Evolutionary conservation across 2,329 filamentous ascomycete genomes (phyloP).

Genomic region (Aspergillus fumigatus): DNA sequence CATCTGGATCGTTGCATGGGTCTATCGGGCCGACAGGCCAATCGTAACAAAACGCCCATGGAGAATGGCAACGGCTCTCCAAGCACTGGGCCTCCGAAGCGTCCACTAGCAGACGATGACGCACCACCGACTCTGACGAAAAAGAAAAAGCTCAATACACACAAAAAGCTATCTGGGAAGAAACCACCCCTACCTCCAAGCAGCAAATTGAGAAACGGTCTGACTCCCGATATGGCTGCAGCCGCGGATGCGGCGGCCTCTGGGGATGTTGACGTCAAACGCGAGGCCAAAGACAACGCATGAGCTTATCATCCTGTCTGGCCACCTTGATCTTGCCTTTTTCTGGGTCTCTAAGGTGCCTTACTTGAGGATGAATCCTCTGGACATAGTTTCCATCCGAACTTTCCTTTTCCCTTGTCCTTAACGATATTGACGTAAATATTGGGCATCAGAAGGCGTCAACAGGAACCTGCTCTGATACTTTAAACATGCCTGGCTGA

Average conservation of each 20-base stretch:
- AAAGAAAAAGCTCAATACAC: slow-evolving; percentile 45
- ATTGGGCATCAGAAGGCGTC: slow-evolving; percentile 24
- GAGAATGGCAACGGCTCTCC: slow-evolving; percentile 40
- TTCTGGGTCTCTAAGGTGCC: slow-evolving; percentile 5
- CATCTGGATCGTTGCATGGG: slow-evolving; percentile 60
- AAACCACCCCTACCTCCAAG: slow-evolving; percentile 32
- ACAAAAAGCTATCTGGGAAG: slow-evolving; percentile 33
- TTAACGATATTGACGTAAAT: slow-evolving; percentile 25
- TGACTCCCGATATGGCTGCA: slow-evolving; percentile 31
- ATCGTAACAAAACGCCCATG: slow-evolving; percentile 42
- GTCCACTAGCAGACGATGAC: slow-evolving; percentile 38
- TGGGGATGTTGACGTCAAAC: slow-evolving; percentile 31
- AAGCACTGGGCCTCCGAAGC: slow-evolving; percentile 32
- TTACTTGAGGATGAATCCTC: slow-evolving; percentile 7
- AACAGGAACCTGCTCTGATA: slow-evolving; percentile 16
- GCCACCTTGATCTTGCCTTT: background rate
- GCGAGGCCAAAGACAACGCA: slow-evolving; percentile 29
- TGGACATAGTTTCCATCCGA: slow-evolving; percentile 18
- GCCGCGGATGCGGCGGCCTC: slow-evolving; percentile 22
- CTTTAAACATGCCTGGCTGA: slow-evolving; percentile 12
- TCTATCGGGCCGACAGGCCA: slow-evolving; percentile 50
- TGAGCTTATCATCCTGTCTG: background rate
- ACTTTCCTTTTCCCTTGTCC: slow-evolving; percentile 1
- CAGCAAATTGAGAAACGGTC: slow-evolving; percentile 41
- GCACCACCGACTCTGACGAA: slow-evolving; percentile 43